Evolutionary conservation across 257 asterid genomes (phyloP).

Genomic region (Cordia subcordata): DNA sequence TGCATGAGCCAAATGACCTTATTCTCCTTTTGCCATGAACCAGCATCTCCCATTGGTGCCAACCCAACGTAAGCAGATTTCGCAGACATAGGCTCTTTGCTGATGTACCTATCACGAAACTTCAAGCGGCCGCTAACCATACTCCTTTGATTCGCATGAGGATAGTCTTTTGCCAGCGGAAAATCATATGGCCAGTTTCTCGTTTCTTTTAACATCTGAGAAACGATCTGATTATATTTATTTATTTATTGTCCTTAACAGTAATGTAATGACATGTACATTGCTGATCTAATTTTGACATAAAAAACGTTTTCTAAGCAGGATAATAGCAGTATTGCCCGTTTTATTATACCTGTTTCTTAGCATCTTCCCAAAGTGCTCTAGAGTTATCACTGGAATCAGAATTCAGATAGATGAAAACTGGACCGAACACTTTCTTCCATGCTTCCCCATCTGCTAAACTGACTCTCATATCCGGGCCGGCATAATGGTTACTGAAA

Average conservation of each 20-base stretch:
- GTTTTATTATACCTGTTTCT: slow-evolving; percentile 36
- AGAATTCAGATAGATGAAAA: slow-evolving; percentile 55
- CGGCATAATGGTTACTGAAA: slow-evolving; percentile 57
- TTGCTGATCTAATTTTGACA: no score
- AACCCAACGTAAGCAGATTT: slow-evolving; percentile 48
- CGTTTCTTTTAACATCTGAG: background rate
- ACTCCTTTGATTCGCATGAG: slow-evolving; percentile 1
- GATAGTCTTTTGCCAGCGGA: background rate
- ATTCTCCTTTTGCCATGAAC: slow-evolving; percentile 69
- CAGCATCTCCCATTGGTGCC: slow-evolving; percentile 50
- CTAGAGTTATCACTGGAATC: slow-evolving; percentile 19
- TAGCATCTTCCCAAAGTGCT: slow-evolving; percentile 62
- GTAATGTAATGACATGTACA: no score
- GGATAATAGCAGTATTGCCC: background rate
- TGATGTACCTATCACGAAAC: slow-evolving; percentile 19
- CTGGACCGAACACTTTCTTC: slow-evolving; percentile 67
- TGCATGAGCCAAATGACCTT: slow-evolving; percentile 29
- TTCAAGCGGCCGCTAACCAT: background rate
- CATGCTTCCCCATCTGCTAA: slow-evolving; percentile 45
- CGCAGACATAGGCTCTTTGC: slow-evolving; percentile 32
- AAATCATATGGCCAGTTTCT: slow-evolving; percentile 2
- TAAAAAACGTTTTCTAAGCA: background rate
- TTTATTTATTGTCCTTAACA: no score
- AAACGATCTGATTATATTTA: no score
- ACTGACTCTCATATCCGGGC: slow-evolving; percentile 25